A percentile compares a stretch with the other conserved stretches of the same genome.
Evolutionary conservation across 2,329 filamentous ascomycete genomes (phyloP).

Genomic region (Mycosphaerelloides madeirae): DNA sequence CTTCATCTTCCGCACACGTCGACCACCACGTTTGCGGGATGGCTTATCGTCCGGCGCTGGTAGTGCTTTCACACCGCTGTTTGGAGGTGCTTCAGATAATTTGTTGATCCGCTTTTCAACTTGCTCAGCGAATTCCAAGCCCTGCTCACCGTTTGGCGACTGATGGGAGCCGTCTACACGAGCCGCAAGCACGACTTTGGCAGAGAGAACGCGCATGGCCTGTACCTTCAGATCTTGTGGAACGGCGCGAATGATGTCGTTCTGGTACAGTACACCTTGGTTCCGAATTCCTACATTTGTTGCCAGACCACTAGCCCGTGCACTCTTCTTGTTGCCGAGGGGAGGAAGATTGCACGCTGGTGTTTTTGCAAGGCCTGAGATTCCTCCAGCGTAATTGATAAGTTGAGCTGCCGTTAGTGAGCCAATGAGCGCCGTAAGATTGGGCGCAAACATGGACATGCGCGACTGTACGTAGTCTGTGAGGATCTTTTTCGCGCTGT

Average conservation of each 20-base stretch:
- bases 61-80: slow-evolving; percentile 79
- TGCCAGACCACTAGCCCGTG: slow-evolving; percentile 69
- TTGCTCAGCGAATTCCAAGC: slow-evolving; percentile 74
- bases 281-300: slow-evolving; percentile 88
- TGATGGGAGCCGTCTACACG: slow-evolving; percentile 83
- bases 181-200: slow-evolving; percentile 89
- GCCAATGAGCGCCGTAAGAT: slow-evolving; percentile 83
- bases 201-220: slow-evolving; percentile 89
- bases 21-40: slow-evolving; percentile 82
- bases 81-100: slow-evolving; percentile 83
- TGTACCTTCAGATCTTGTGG: slow-evolving; percentile 84
- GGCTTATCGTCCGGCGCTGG: slow-evolving; percentile 95
- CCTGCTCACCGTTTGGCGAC: slow-evolving; percentile 73
- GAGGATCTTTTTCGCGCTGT: slow-evolving; percentile 78
- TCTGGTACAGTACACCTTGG: slow-evolving; percentile 90
- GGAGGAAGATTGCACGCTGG: slow-evolving; percentile 89
- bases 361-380: slow-evolving; percentile 84
- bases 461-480: slow-evolving; percentile 94
- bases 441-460: slow-evolving; percentile 94
- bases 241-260: slow-evolving; percentile 79
- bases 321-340: slow-evolving; percentile 83
- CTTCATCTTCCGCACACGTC: slow-evolving; percentile 88
- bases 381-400: slow-evolving; percentile 87
- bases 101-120: slow-evolving; percentile 87
- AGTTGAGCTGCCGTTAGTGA: slow-evolving; percentile 91